phyloP scores from a whole-genome alignment of 345 rosid species.

The Arabidopsis arenosa region DNA sequence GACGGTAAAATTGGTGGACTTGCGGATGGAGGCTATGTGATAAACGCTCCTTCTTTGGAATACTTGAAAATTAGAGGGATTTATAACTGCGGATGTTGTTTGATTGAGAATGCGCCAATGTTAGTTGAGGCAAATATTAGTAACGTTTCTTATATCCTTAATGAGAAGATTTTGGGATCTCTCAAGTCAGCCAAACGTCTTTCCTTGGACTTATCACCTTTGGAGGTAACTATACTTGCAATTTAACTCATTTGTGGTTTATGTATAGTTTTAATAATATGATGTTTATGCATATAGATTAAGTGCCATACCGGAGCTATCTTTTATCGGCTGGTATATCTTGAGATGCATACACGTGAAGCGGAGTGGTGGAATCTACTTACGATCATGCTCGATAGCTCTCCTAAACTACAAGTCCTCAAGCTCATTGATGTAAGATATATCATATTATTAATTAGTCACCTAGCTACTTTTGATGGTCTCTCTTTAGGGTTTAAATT shows the following conservation, averaged over 20 bases:
- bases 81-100: no score
- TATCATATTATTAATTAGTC: background rate
- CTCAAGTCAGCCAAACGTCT: background rate
- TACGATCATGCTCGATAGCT: slow-evolving; percentile 2
- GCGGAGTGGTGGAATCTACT: slow-evolving; percentile 29
- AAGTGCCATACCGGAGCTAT: background rate
- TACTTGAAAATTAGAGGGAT: background rate
- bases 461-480: background rate
- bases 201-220: background rate
- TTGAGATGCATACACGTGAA: slow-evolving; percentile 13
- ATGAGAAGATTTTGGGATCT: background rate
- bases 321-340: slow-evolving; percentile 2
- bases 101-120: background rate
- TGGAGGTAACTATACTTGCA: background rate
- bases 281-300: background rate
- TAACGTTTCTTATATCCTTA: background rate
- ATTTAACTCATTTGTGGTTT: background rate
- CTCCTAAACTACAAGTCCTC: slow-evolving; percentile 27
- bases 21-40: background rate
- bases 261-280: background rate
- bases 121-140: background rate
- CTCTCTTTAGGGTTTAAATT: background rate
- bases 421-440: slow-evolving; percentile 19
- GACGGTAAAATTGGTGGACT: background rate
- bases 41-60: background rate